Evolutionary conservation across 148 eudicot genomes (phyloP), one percentile per base, ranked within the genome.

Genomic region (Limonium bicolor): DNA sequence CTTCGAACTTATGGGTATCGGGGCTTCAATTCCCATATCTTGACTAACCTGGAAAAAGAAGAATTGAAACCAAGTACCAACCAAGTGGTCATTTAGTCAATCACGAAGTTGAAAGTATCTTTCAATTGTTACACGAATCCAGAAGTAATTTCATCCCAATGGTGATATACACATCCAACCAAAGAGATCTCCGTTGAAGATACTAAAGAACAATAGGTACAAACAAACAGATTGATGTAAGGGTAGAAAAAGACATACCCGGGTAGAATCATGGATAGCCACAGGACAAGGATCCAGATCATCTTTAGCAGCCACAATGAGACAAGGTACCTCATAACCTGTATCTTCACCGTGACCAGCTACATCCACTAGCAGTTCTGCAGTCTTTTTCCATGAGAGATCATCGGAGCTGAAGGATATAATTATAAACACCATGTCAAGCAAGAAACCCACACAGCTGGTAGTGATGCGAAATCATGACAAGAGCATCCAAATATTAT

Each of bases 1-100:
- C 56, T 61, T 80, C 22, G 80, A 50, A 60, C 95, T 84, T 31
- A 90, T 61, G 35, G 99, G 93, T 46, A 90, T 71, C 45, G 93
- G 95, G 54, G 95, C 82, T 60, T 84, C 88, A 59, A 78, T 75
- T 28, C 95, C 99, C 87, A 90, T 74, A 56, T 90, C 88, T 58
- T 90, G 95, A 62, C 87, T 84, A 16, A 84, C 87, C 99, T 90
- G 67, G 20, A 48, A 16, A 36, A 23, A 18, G 29, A 42, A 17
- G 42, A 33, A 7, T 14, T 22, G 6, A 41, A 1, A 41, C 10
- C 31, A 25, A 17, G 18, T 2, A 14, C 21, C 7, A 50, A 32
- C 17, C 31, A 0, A n/a, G n/a, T n/a, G n/a, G n/a, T n/a, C n/a
- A n/a, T n/a, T n/a, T n/a, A n/a, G n/a, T n/a, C n/a, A n/a, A n/a